Evolutionary conservation across 495 filamentous ascomycete species (phyloP).

Genomic region (Neurospora sp.): DNA sequence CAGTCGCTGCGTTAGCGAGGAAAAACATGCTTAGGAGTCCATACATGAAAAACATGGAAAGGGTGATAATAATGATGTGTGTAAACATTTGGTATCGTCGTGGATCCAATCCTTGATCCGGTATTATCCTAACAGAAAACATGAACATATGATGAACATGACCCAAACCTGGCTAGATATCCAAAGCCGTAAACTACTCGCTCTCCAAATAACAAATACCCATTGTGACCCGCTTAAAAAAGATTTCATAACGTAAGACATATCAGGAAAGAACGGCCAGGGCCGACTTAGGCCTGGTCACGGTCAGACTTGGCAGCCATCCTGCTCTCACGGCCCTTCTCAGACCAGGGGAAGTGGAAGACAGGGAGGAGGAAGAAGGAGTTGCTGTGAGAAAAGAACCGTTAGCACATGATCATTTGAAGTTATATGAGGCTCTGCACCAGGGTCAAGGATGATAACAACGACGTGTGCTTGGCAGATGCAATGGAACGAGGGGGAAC

Average conservation of each 20-base stretch:
- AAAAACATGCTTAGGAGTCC: background rate
- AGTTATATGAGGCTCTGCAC: conserved; percentile 2
- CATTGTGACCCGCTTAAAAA: background rate
- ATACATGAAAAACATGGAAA: background rate
- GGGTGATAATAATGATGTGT: background rate
- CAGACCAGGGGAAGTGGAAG: conserved; percentile 94
- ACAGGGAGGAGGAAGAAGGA: conserved; percentile 96
- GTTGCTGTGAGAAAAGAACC: conserved; percentile 34
- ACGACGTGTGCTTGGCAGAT: conserved; percentile 20
- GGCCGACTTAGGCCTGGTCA: conserved; percentile 17
- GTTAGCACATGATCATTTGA: conserved; percentile 8
- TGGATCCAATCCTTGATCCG: background rate
- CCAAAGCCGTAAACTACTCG: background rate
- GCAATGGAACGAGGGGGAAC: background rate
- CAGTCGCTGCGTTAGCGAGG: background rate
- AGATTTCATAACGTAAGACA: background rate
- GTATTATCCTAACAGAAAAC: background rate
- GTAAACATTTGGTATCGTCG: background rate
- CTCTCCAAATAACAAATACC: background rate
- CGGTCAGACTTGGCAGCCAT: conserved; percentile 24
- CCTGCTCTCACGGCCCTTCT: conserved; percentile 61
- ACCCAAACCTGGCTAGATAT: background rate
- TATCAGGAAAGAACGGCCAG: background rate
- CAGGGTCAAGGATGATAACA: conserved; percentile 6
- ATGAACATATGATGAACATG: background rate